A percentile compares a stretch with the other conserved stretches of the same genome.
Conservation (phyloP, 352 stramenopile genomes). For the Elongisporangium anandrum region DNA sequence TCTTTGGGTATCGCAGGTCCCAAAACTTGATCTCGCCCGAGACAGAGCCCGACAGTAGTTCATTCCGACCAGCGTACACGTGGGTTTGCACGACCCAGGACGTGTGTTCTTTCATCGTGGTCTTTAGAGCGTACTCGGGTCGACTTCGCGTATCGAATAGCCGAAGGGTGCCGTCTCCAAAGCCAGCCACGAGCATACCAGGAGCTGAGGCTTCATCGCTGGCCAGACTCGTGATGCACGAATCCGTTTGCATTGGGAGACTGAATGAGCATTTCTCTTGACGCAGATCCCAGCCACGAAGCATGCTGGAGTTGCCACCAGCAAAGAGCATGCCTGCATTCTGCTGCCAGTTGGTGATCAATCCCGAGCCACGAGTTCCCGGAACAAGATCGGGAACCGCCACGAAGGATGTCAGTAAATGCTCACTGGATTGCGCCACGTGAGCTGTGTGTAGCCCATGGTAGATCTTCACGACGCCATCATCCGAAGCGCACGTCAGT, state of each 20-base stretch:
- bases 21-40: conserved; percentile 96
- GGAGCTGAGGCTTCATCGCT: conserved; percentile 62
- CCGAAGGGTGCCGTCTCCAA: conserved; percentile 91
- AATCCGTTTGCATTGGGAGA: conserved; percentile 87
- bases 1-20: conserved; percentile 91
- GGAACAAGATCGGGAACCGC: conserved; percentile 91
- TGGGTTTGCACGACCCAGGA: conserved; percentile 95
- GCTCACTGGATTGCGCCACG: not conserved
- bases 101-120: conserved; percentile 87
- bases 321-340: conserved; percentile 86
- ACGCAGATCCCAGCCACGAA: conserved; percentile 95
- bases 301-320: conserved; percentile 88
- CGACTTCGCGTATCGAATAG: conserved; percentile 93
- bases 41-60: conserved; percentile 94
- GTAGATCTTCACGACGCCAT: conserved; percentile 96
- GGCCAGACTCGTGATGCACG: conserved; percentile 88
- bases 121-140: conserved; percentile 60
- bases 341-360: conserved; percentile 97
- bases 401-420: conserved; percentile 79
- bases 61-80: conserved; percentile 68
- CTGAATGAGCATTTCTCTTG: conserved; percentile 84
- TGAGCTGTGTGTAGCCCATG: conserved; percentile 73
- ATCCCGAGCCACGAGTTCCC: conserved; percentile 87
- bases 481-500: conserved; percentile 94
- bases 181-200: conserved; percentile 88